Conservation (phyloP, 352 stramenopile genomes). For the Phytopythium chamaehyphon region DNA sequence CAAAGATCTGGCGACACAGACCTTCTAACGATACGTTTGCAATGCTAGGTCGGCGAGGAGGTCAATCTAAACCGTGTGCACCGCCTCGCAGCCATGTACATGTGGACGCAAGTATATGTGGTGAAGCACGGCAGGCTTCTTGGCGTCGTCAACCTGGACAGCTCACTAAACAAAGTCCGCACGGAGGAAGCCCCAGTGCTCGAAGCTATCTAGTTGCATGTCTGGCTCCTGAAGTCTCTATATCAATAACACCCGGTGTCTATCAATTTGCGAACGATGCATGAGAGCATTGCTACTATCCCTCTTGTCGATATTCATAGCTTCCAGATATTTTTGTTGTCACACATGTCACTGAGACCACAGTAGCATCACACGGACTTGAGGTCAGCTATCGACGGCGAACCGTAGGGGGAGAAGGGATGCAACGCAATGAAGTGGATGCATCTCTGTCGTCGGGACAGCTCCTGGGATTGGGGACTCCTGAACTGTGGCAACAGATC, state of each 20-base stretch:
- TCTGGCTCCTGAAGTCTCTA: neutral
- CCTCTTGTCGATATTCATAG: conserved; percentile 14
- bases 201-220: conserved; percentile 2
- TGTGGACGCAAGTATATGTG: conserved; percentile 83
- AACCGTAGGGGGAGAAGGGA: conserved; percentile 6
- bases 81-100: conserved; percentile 73
- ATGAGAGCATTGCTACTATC: neutral
- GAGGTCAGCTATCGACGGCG: too few species aligned
- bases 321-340: conserved; percentile 10
- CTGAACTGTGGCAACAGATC: conserved; percentile 76
- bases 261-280: neutral
- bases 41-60: conserved; percentile 44
- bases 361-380: neutral
- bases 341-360: too few species aligned
- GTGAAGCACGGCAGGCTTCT: conserved; percentile 64
- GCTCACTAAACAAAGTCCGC: conserved; percentile 47
- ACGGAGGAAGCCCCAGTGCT: conserved; percentile 43
- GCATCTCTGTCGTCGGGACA: conserved; percentile 39
- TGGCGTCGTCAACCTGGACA: conserved; percentile 64
- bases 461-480: conserved; percentile 62
- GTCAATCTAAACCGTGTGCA: conserved; percentile 72
- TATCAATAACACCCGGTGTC: too few species aligned
- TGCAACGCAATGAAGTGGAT: conserved; percentile 85
- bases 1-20: too few species aligned
- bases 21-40: neutral